phyloP scores from a whole-genome alignment of 768 basidiomycete genomes.

The Suillus americanus region DNA sequence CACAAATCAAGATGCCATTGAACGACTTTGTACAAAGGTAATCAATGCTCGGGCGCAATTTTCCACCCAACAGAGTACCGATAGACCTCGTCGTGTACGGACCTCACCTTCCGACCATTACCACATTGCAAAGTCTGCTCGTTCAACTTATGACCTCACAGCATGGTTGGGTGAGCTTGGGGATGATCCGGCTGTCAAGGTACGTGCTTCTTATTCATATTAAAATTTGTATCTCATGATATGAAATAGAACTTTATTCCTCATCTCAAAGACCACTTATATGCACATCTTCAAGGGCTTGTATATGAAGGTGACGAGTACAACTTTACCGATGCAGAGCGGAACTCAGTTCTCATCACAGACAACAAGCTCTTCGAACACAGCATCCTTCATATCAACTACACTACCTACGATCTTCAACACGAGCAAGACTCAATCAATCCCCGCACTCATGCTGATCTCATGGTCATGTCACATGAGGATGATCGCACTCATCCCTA shows the following conservation, averaged over 20 bases:
- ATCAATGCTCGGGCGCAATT: not conserved
- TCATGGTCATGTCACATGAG: constrained; percentile 35
- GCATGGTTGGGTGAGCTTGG: constrained; percentile 2
- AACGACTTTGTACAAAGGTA: constrained; percentile 19
- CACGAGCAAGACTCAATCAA: constrained; percentile 28
- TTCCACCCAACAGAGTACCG: not conserved
- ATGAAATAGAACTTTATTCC: constrained; percentile 30
- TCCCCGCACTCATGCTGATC: constrained; percentile 28
- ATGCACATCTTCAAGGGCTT: constrained; percentile 2
- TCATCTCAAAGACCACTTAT: constrained; percentile 11
- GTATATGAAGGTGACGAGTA: constrained; percentile 15
- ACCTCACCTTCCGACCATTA: constrained; percentile 14
- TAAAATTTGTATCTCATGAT: not conserved
- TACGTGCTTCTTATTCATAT: not conserved
- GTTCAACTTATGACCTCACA: constrained; percentile 13
- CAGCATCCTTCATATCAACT: constrained; percentile 30
- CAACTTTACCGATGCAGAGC: constrained; percentile 24
- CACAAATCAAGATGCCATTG: constrained; percentile 18
- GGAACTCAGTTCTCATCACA: constrained; percentile 20
- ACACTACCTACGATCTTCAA: constrained; percentile 30
- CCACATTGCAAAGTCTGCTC: constrained; percentile 19
- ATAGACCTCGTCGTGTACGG: not conserved
- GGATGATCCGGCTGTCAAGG: constrained; percentile 28
- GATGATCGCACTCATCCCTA: constrained; percentile 29
- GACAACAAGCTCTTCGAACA: constrained; percentile 34